Evolutionary conservation across 805 yeast species (phyloP).

Genomic region (Teunomyces atbi): DNA sequence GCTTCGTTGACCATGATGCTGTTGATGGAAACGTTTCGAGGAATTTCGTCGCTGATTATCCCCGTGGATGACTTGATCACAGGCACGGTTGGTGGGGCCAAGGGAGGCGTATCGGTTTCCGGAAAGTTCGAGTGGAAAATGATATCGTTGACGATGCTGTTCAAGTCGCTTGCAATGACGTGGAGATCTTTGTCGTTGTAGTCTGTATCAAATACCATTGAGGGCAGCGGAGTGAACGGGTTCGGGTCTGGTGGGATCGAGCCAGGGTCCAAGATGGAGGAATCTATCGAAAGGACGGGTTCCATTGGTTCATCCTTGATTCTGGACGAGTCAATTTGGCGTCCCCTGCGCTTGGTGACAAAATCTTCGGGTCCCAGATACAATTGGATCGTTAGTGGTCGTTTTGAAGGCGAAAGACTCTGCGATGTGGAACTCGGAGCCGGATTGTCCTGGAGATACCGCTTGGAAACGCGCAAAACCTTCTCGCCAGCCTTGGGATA

Average conservation of each 20-base stretch:
- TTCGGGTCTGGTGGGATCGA: neutral
- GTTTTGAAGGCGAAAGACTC: neutral
- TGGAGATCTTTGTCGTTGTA: slow-evolving; percentile 33
- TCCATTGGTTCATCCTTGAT: slow-evolving; percentile 3
- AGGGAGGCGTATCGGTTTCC: neutral
- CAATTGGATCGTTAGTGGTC: slow-evolving; percentile 7
- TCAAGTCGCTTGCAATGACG: slow-evolving; percentile 36
- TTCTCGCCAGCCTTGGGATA: slow-evolving; percentile 38
- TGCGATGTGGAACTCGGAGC: neutral
- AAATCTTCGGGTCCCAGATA: slow-evolving; percentile 10
- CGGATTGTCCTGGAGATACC: slow-evolving; percentile 7
- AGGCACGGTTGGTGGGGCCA: neutral
- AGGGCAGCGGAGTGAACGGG: neutral
- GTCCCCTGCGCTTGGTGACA: neutral
- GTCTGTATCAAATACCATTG: neutral
- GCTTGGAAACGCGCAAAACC: slow-evolving; percentile 27
- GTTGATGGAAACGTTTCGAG: slow-evolving; percentile 30
- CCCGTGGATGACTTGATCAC: neutral
- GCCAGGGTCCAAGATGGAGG: neutral
- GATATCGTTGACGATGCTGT: slow-evolving; percentile 38
- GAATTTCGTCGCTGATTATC: slow-evolving; percentile 9
- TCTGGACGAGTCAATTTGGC: neutral
- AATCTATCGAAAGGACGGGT: neutral
- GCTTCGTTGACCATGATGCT: slow-evolving; percentile 24
- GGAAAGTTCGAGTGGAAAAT: slow-evolving; percentile 8